Evolutionary conservation across 345 rosid species (phyloP), one percentile per base, ranked within the genome.

Genomic region (Eucalyptus virginea): DNA sequence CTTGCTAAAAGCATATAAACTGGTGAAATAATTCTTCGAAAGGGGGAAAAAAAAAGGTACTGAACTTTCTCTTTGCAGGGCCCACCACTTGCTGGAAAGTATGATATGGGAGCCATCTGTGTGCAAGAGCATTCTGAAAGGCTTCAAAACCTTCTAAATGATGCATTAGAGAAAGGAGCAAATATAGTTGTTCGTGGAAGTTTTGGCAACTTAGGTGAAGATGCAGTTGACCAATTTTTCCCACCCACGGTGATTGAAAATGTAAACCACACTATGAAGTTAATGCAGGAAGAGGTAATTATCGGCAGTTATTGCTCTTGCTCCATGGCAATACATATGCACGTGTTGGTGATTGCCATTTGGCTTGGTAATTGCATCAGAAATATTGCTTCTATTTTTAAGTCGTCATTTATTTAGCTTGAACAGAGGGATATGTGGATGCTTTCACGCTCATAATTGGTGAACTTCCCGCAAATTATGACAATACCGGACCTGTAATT

Each of bases 21-120:
- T 62, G 67, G 28, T 24, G 54, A 40, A 45, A 37, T 37, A 34
- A 40, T 77, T 24, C 16, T 77, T 77, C 5, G 7, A 77, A 77
- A 21, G 47, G 47, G 23, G 44, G 2, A 34, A 40, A 21, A 6
- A 6, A 10, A 87, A 21, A 67, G 40, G 18, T 48, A 40, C 85
- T 77, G 85, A 77, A 40, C 47, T 77, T 77, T 77, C 85, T 77
- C 91, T 88, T 92, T 93, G 88, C 93, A 98, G 99, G 99, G 99
- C 40, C 99, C 99, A 47, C 99, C 99, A 54, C 95, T 97, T 86
- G 89, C 90, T 86, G 99, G 98, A 90, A 95, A 95, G 93, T 97
- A 95, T 91, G 99, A 97, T 91, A 97, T 98, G 99, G 99, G 99
- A 86, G 99, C 99, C 92, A 94, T 98, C 90, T 98, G 99, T 93